Conservation (phyloP, 169 alveolate species). For the Plasmodium knowlesi region DNA sequence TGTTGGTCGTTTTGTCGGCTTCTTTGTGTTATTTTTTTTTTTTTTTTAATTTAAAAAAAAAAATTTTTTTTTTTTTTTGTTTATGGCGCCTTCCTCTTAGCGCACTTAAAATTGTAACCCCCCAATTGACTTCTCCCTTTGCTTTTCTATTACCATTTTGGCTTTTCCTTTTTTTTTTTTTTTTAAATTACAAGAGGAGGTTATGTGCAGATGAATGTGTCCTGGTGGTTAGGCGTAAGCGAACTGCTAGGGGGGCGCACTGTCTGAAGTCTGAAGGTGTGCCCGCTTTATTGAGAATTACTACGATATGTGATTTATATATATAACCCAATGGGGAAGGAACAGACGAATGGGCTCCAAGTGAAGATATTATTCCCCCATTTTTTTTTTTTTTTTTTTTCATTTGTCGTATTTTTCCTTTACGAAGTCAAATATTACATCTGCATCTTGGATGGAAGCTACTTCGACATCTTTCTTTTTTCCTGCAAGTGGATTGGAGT, state of each 20-base stretch:
- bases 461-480: slow-evolving; percentile 61
- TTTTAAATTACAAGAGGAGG: background rate
- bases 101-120: background rate
- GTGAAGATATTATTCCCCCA: background rate
- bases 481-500: background rate
- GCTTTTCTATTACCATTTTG: background rate
- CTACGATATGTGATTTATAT: background rate
- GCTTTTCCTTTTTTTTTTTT: background rate
- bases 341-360: background rate
- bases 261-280: background rate
- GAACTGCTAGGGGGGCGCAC: background rate
- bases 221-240: background rate
- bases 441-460: slow-evolving; percentile 65
- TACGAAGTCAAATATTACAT: slow-evolving; percentile 61
- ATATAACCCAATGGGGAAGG: background rate
- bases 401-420: slow-evolving; percentile 52
- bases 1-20: background rate
- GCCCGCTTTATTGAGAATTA: background rate
- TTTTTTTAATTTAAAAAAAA: no score
- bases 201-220: background rate
- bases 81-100: background rate
- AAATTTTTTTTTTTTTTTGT: background rate
- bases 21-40: background rate
- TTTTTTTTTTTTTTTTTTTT: background rate
- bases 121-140: background rate